Evolutionary conservation across 2,329 filamentous ascomycete species (phyloP), one percentile per base, ranked within the genome.

Genomic region (Alternaria sp.): DNA sequence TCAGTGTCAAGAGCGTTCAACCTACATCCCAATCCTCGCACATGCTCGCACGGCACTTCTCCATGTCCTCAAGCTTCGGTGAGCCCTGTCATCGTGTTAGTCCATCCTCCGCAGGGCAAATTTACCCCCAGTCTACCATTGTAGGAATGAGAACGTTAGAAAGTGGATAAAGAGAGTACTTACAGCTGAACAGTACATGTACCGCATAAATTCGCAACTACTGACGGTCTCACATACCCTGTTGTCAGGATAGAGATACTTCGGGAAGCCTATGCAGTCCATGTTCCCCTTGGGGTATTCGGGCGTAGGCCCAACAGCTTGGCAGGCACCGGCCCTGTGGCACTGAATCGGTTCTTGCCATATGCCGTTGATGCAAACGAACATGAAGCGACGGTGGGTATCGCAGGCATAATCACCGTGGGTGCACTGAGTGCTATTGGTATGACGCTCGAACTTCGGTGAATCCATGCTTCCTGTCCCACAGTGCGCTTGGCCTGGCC

Each of bases 11-110:
- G 3, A 26, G 28, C 16, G 14, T 5, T 3, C 6, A 18, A 54
- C 59, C 52, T 56, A 62, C 59, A 38, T 55, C 51, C 22, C 16
- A 32, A 18, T 36, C 20, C 8, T 7, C 28, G 32, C 59, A 62
- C 59, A 62, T 62, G 18, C 22, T 42, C 51, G 24, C 32, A 14
- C 32, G 48, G 22, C 6, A 51, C 14, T 39, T 36, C 48, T 51
- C 48, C 32, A 16, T 36, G 3, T 24, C 22, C 8, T 51, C 48
- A 2, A 32, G 30, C 14, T 38, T 36, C 12, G 14, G 32, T 5
- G 20, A 36, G 20, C 48, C 48, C 48, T 51, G 12, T 48, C 20
- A 51, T 22, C 22, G 34, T 20, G 11, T 51, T 24, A 51, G 30
- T 36, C 16, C 22, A 38, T 24, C 5, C 9, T 51, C 32, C 20